Percentiles rank a stretch among this genome's conserved stretches.
These are phyloP conservation scores for Centella asiatica DNA, from an alignment of 129 eudicot species.

Conservation along the genomic window DNA sequence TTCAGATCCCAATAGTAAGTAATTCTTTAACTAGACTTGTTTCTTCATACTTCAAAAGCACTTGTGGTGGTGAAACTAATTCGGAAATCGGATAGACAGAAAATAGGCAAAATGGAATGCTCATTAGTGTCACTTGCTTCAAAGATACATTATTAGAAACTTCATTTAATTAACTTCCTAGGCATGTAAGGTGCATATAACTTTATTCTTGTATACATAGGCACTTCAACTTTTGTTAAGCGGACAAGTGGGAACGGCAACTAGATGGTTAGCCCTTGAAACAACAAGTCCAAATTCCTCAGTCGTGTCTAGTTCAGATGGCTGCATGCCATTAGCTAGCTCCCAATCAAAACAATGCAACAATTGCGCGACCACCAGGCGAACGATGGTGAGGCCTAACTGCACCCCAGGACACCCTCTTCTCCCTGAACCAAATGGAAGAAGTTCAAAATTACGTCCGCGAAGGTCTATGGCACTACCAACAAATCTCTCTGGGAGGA, in stretches of 20 bases:
- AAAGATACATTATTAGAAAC: too few relatives aligned
- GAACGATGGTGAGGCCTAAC: constrained; percentile 21
- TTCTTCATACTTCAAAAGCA: neutral
- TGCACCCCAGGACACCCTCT: constrained; percentile 51
- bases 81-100: neutral
- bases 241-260: neutral
- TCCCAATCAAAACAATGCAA: constrained; percentile 45
- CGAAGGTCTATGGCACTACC: constrained; percentile 23
- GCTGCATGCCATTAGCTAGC: constrained; percentile 2
- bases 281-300: constrained; percentile 2
- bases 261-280: neutral
- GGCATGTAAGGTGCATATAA: neutral
- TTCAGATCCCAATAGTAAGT: too few relatives aligned
- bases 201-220: neutral
- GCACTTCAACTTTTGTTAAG: neutral
- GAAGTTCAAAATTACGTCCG: constrained; percentile 34
- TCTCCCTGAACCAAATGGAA: constrained; percentile 51
- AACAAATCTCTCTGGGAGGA: constrained; percentile 39
- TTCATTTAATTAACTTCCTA: neutral
- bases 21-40: too few relatives aligned
- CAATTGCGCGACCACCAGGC: constrained; percentile 32
- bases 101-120: too few relatives aligned
- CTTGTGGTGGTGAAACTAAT: neutral
- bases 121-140: too few relatives aligned
- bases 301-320: constrained; percentile 3